These are phyloP conservation scores for Sclerotinia glacialis DNA, from an alignment of 2,329 filamentous ascomycete genomes.

Conservation along the genomic window DNA sequence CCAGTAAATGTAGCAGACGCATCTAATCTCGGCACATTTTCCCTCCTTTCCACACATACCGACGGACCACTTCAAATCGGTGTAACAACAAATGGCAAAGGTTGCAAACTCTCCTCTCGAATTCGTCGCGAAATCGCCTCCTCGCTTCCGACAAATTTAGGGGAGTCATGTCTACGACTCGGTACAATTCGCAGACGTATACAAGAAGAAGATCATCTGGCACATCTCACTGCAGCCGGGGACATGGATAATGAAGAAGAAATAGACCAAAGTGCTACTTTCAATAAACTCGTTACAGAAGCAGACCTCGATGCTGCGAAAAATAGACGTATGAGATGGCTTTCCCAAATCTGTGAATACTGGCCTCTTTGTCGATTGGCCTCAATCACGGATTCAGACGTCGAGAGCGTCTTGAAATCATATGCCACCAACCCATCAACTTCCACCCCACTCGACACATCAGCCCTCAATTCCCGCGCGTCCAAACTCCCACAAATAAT, in stretches of 20 bases:
- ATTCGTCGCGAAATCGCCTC: conserved; percentile 86
- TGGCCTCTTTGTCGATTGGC: conserved; percentile 88
- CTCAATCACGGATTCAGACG: conserved; percentile 73
- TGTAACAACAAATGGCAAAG: conserved; percentile 90
- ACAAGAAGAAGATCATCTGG: conserved; percentile 67
- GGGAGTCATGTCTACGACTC: conserved; percentile 71
- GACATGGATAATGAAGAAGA: conserved; percentile 49
- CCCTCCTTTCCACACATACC: conserved; percentile 80
- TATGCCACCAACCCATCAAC: conserved; percentile 50
- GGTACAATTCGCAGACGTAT: conserved; percentile 70
- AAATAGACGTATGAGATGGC: conserved; percentile 83
- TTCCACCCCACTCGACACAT: conserved; percentile 36
- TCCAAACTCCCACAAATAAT: conserved; percentile 67
- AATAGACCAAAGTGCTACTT: conserved; percentile 71
- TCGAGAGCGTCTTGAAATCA: conserved; percentile 70
- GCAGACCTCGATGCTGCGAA: conserved; percentile 72
- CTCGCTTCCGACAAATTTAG: conserved; percentile 71
- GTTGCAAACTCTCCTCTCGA: conserved; percentile 87
- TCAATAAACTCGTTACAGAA: conserved; percentile 78
- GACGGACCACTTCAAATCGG: conserved; percentile 93
- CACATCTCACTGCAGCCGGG: conserved; percentile 35
- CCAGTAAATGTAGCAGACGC: conserved; percentile 91
- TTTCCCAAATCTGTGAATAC: conserved; percentile 96
- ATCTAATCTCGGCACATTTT: conserved; percentile 83
- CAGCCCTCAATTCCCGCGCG: conserved; percentile 33